Evolutionary conservation across 2,329 filamentous ascomycete species (phyloP), one percentile per base, ranked within the genome.

Genomic region (Aspergillus viridinutans): DNA sequence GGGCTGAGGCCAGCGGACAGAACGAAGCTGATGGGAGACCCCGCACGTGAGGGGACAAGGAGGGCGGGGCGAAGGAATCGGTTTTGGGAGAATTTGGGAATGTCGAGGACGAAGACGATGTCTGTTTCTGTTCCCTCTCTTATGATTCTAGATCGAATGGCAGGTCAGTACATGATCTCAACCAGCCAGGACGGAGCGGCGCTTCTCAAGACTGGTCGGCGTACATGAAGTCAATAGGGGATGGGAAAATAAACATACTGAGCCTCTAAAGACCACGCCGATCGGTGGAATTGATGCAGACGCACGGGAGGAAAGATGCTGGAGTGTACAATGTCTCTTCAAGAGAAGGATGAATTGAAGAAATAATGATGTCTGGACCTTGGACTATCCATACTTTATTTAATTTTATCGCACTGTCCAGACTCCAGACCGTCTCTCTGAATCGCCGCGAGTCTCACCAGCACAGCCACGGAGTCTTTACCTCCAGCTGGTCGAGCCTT

Each of bases 1-100:
- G 60, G 57, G 58, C 58, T 65, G 47, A 56, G 52, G 51, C 50
- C 53, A 50, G 52, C 54, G 55, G 52, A 54, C 47, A 49, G 6
- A 26, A 47, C 49, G 54, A 58, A 57, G 56, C 55, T 55, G 58
- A 63, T 50, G 38, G 56, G 52, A 60, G 59, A 63, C 64, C 64
- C 64, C 64, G 64, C 64, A 67, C 63, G 64, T 61, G 54, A 62
- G 58, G 51, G 53, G 32, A 38, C 49, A 50, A 50, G 55, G 28
- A 56, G 57, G 45, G 55, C 54, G 58, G 57, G 60, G 57, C 56
- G 38, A 50, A n/a, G 52, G 29, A 17, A 49, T 42, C 4, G 25
- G 50, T 25, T 48, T 25, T 23, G 8, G 20, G 51, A 35, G 7
- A 5, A 21, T 9, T 20, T 10, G 26, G 32, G 14, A 14, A 35